Conservation (phyloP, 192 early-diverging fungal species). For the Coemansia sp. region DNA sequence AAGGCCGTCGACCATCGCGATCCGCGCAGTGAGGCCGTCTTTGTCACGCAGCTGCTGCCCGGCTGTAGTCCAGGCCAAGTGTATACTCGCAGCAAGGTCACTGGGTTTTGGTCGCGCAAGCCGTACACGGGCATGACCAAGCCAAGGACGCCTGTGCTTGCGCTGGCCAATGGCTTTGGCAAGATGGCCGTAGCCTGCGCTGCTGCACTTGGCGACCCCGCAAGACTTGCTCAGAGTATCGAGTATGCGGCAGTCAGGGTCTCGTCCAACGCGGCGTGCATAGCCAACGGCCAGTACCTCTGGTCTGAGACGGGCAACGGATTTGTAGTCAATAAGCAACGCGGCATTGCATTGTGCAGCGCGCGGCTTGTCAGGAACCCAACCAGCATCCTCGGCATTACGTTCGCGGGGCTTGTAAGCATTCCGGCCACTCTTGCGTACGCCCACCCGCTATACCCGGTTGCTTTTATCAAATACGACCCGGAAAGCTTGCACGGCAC, state of each 20-base stretch:
- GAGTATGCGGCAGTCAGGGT: slow-evolving; percentile 16
- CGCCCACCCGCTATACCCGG: slow-evolving; percentile 69
- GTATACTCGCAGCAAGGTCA: slow-evolving; percentile 26
- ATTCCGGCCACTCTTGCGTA: slow-evolving; percentile 74
- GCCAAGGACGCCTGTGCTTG: background rate
- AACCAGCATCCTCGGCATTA: slow-evolving; percentile 76
- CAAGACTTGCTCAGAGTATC: background rate
- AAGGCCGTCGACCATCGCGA: slow-evolving; percentile 18
- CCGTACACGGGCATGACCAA: slow-evolving; percentile 8
- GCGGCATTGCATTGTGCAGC: slow-evolving; percentile 76
- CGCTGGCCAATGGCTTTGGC: background rate
- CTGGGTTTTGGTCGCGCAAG: slow-evolving; percentile 36
- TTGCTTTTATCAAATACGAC: slow-evolving; percentile 29
- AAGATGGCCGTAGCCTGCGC: too few species aligned
- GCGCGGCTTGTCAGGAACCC: slow-evolving; percentile 72
- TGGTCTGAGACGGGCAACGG: slow-evolving; percentile 53
- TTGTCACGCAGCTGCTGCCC: slow-evolving; percentile 56
- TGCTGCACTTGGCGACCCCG: background rate
- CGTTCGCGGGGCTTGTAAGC: slow-evolving; percentile 78
- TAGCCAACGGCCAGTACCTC: slow-evolving; percentile 15
- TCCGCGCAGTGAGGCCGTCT: slow-evolving; percentile 64
- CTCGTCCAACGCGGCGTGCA: slow-evolving; percentile 3
- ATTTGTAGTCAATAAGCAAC: slow-evolving; percentile 69
- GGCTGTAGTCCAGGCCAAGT: slow-evolving; percentile 1
- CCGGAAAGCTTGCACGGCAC: background rate